A percentile compares a stretch with the other conserved stretches of the same genome.
phyloP scores from a whole-genome alignment of 2,329 filamentous ascomycete genomes.

The Aureobasidium uvarum region DNA sequence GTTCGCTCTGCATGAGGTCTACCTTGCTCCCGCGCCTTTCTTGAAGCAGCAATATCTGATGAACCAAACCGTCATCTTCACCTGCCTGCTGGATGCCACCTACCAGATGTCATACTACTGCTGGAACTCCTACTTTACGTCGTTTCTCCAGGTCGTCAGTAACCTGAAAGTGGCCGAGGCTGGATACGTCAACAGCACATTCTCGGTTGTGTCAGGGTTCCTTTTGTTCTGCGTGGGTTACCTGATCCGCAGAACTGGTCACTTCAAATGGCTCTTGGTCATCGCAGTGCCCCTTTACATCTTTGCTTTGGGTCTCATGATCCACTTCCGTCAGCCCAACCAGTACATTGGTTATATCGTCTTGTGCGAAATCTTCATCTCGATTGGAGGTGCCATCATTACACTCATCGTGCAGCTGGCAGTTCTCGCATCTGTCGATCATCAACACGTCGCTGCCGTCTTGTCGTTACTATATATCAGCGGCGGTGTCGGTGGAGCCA shows the following conservation, averaged over 20 bases:
- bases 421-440: constrained; percentile 20
- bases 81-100: constrained; percentile 50
- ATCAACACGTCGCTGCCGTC: constrained; percentile 25
- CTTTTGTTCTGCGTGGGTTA: constrained; percentile 34
- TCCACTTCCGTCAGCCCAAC: constrained; percentile 25
- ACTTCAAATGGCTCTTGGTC: constrained; percentile 40
- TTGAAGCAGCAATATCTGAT: constrained; percentile 48
- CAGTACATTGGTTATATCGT: constrained; percentile 28
- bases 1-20: constrained; percentile 44
- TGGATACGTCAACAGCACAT: constrained; percentile 42
- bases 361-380: constrained; percentile 41
- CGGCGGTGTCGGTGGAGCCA: constrained; percentile 20
- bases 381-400: constrained; percentile 41
- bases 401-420: constrained; percentile 21
- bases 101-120: constrained; percentile 34
- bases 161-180: constrained; percentile 36
- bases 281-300: constrained; percentile 37
- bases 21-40: constrained; percentile 43
- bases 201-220: constrained; percentile 37
- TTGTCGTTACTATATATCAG: constrained; percentile 16
- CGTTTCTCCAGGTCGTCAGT: constrained; percentile 44
- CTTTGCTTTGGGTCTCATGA: constrained; percentile 21
- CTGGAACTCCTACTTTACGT: constrained; percentile 44
- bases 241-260: constrained; percentile 38
- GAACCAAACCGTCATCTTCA: constrained; percentile 52